These are phyloP conservation scores for Hymenoscyphus albidus DNA, from an alignment of 2,329 filamentous ascomycete species.

Conservation along the genomic window DNA sequence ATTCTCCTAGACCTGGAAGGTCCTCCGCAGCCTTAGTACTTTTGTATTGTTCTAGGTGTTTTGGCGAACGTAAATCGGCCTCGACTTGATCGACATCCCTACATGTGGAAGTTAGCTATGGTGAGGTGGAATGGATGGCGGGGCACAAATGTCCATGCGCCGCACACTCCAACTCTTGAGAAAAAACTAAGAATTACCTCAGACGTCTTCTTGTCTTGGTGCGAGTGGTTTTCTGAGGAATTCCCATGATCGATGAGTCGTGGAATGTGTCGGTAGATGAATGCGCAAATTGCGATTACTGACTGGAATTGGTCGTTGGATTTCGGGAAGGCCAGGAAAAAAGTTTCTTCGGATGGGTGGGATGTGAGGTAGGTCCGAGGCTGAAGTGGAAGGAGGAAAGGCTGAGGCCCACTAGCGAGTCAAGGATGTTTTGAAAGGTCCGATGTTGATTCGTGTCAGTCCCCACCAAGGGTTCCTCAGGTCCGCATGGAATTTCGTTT, in stretches of 20 bases:
- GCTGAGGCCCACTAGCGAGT: background rate
- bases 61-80: constrained; percentile 71
- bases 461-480: no score
- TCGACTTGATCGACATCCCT: constrained; percentile 94
- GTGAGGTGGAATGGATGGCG: background rate
- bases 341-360: background rate
- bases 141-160: background rate
- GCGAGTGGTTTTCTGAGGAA: constrained; percentile 59
- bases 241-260: constrained; percentile 52
- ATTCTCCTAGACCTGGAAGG: constrained; percentile 77
- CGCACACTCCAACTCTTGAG: background rate
- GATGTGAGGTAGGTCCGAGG: background rate
- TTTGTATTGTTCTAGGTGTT: constrained; percentile 77
- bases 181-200: constrained; percentile 44
- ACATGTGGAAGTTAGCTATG: constrained; percentile 18
- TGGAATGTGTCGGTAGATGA: background rate
- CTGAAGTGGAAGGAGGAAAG: background rate
- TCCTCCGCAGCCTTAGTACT: constrained; percentile 78
- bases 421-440: background rate
- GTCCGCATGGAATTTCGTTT: no score
- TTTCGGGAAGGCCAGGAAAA: background rate
- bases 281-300: background rate
- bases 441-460: background rate
- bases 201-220: constrained; percentile 70
- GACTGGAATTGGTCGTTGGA: background rate